These are phyloP conservation scores for Cercospora canescens DNA, from an alignment of 2,329 filamentous ascomycete genomes.

Conservation along the genomic window DNA sequence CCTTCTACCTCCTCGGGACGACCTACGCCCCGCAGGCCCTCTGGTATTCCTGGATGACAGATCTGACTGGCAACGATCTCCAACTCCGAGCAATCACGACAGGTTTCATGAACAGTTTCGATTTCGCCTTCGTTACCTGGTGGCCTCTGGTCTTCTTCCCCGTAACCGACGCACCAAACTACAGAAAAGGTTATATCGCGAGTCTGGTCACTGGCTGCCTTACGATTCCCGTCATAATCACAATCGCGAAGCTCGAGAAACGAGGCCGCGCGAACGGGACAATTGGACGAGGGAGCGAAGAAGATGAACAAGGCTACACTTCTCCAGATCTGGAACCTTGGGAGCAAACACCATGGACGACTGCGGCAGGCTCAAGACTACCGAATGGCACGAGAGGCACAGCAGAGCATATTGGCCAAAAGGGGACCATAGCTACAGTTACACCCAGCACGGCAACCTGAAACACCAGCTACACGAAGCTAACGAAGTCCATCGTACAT, in stretches of 20 bases:
- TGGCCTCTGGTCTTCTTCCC: conserved; percentile 25
- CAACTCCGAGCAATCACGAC: conserved; percentile 49
- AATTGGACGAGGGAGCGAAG: conserved; percentile 8
- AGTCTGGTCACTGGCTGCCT: conserved; percentile 20
- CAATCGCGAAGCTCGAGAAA: conserved; percentile 16
- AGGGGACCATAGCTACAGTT: conserved; percentile 2
- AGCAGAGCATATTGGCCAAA: conserved; percentile 1
- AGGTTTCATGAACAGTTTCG: conserved; percentile 25
- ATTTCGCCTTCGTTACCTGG: conserved; percentile 24
- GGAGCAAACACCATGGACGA: conserved; percentile 8
- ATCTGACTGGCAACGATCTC: conserved; percentile 42
- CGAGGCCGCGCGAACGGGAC: conserved; percentile 5
- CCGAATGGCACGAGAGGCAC: background rate
- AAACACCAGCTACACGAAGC: no score
- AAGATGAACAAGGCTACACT: background rate
- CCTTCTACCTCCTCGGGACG: conserved; percentile 48
- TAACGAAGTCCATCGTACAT: no score
- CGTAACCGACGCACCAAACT: conserved; percentile 27
- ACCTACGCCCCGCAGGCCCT: conserved; percentile 49
- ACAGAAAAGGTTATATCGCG: conserved; percentile 26
- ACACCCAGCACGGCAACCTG: background rate
- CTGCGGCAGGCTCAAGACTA: background rate
- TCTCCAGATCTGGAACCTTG: background rate
- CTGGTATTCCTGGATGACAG: conserved; percentile 52
- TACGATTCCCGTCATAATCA: conserved; percentile 18